Conservation (phyloP, 768 basidiomycete species). For the Cystobasidium tubakii region DNA sequence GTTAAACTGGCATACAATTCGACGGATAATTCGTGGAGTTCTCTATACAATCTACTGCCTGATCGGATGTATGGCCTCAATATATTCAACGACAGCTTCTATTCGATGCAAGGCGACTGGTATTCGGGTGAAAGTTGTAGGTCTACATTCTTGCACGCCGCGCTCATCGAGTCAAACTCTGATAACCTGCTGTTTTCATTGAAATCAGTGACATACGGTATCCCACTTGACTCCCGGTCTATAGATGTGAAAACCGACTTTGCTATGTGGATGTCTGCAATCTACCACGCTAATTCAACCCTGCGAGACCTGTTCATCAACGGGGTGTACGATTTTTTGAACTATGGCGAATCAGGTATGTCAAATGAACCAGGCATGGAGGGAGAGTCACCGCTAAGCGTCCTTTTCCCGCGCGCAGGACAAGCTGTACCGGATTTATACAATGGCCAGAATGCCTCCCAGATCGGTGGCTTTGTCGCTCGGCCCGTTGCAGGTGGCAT, state of each 20-base stretch:
- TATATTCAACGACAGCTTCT: constrained; percentile 30
- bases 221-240: constrained; percentile 28
- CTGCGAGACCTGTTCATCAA: constrained; percentile 36
- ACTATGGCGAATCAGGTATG: constrained; percentile 17
- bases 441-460: constrained; percentile 20
- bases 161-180: background rate
- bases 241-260: constrained; percentile 28
- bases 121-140: constrained; percentile 13
- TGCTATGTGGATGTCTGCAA: constrained; percentile 28
- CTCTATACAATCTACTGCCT: constrained; percentile 35
- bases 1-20: constrained; percentile 34
- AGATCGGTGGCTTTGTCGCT: constrained; percentile 13
- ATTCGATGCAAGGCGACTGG: constrained; percentile 32
- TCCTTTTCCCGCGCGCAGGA: background rate
- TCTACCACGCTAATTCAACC: constrained; percentile 23
- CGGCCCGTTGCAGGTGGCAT: constrained; percentile 35
- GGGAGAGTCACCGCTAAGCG: background rate
- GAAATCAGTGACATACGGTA: constrained; percentile 19
- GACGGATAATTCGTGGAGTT: constrained; percentile 31
- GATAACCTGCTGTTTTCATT: too few species aligned
- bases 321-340: constrained; percentile 31
- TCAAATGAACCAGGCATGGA: background rate
- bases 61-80: constrained; percentile 27
- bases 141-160: background rate
- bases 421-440: constrained; percentile 32